phyloP scores from a whole-genome alignment of 768 basidiomycete species.

The Imleria badia region DNA sequence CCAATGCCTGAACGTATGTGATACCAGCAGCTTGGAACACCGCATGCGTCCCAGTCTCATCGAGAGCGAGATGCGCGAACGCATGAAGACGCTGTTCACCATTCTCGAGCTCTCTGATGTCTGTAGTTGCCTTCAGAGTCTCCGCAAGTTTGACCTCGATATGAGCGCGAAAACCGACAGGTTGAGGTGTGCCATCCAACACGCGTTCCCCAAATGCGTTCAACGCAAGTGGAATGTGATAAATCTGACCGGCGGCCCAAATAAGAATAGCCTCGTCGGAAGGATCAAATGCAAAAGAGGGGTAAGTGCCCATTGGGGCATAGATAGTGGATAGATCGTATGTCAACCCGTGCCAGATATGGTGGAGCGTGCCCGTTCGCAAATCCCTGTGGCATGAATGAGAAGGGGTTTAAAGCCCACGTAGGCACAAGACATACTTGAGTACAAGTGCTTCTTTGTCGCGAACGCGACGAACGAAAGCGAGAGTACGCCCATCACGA shows the following conservation, averaged over 20 bases:
- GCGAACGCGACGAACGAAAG: conserved; percentile 70
- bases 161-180: conserved; percentile 59
- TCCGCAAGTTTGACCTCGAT: conserved; percentile 66
- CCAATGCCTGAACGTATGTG: conserved; percentile 27
- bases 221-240: conserved; percentile 50
- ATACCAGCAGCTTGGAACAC: conserved; percentile 69
- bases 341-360: conserved; percentile 67
- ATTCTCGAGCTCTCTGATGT: conserved; percentile 54
- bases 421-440: conserved; percentile 45
- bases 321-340: conserved; percentile 65
- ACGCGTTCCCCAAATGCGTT: conserved; percentile 49
- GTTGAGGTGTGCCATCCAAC: conserved; percentile 37
- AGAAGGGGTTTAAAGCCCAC: not conserved
- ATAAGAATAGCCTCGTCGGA: conserved; percentile 48
- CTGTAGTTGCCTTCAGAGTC: conserved; percentile 47
- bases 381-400: conserved; percentile 50
- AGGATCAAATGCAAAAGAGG: conserved; percentile 60
- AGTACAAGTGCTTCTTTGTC: conserved; percentile 73
- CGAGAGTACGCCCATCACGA: conserved; percentile 64
- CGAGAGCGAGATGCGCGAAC: conserved; percentile 59
- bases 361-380: conserved; percentile 58
- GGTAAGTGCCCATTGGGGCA: conserved; percentile 80
- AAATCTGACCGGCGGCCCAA: conserved; percentile 74
- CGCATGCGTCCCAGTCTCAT: conserved; percentile 51
- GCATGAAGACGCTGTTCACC: conserved; percentile 57